Evolutionary conservation across 257 asterid genomes (phyloP).

Genomic region (Solanum sitiens): DNA sequence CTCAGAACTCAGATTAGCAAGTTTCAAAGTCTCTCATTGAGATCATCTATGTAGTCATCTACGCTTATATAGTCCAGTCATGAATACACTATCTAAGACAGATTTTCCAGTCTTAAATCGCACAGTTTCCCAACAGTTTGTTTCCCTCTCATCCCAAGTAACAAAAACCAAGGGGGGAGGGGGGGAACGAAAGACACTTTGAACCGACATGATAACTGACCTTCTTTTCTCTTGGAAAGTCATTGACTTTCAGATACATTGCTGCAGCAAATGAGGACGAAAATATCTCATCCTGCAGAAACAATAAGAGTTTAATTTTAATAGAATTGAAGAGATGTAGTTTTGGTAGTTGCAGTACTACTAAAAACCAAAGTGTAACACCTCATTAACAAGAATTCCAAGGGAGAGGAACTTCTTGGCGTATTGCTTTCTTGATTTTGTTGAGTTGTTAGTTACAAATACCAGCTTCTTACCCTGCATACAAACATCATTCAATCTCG

Average conservation of each 20-base stretch:
- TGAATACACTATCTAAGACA: not conserved
- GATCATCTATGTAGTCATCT: not conserved
- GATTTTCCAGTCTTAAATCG: not conserved
- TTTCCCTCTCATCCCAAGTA: not conserved
- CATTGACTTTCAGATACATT: slow-evolving; percentile 69
- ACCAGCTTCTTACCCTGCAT: slow-evolving; percentile 77
- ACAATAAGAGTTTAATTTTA: not conserved
- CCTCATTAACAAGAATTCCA: slow-evolving; percentile 80
- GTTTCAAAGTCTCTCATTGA: not conserved
- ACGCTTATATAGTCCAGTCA: not conserved
- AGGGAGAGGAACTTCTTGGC: slow-evolving; percentile 70
- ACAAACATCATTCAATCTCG: not conserved
- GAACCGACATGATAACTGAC: slow-evolving; percentile 12
- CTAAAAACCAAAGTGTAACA: not conserved
- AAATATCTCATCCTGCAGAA: slow-evolving; percentile 77
- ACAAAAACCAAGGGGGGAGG: not conserved
- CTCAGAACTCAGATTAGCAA: not conserved
- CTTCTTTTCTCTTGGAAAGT: slow-evolving; percentile 80
- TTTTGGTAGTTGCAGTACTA: not conserved
- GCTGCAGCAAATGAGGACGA: slow-evolving; percentile 96
- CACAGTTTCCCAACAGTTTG: not conserved
- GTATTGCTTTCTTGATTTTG: slow-evolving; percentile 67
- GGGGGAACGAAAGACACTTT: not conserved
- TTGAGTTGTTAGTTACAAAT: slow-evolving; percentile 91
- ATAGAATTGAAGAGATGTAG: not conserved